Base-by-base conservation (phyloP, 352 stramenopile species). In the Phytophthora agathidicida region DNA sequence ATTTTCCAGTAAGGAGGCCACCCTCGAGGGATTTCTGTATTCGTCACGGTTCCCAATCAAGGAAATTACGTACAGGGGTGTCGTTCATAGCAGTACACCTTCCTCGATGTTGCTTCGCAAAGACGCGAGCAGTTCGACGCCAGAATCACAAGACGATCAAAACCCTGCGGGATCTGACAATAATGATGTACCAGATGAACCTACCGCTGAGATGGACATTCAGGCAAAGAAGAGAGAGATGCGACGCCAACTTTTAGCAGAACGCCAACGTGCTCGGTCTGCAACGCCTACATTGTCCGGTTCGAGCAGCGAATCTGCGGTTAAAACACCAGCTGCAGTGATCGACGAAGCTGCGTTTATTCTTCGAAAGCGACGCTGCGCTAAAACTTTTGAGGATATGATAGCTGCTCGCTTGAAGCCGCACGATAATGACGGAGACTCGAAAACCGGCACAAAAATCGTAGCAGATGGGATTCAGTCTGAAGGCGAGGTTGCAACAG, bases 341-440 rank as follows among this genome's bases (percentile, higher is more conserved):
- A 38, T 69, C 1, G 45, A 71, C 23, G 62, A 76, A 30, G 31
- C 51, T 11, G 47, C 70, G 17, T 75, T 75, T 37, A 50, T 85
- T 7, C 60, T 78, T 19, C 72, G 79, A 9, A 91, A 91, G 49
- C 77, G 83, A 1, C 73, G 80, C 6, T 93, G 83, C 26, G 83
- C 83, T 7, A 82, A 83, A 22, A 91, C 83, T 0, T 93, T 93
- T 50, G 81, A 89, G 49, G 71, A 88, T 16, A 91, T 93, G 80
- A 85, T 93, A 33, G 52, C 67, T 16, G 68, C 64, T 10, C 77
- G 79, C 6, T 31, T 87, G 24, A 58, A 55, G 16, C 47, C 56
- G 5, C 39, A 43, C 9, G 36, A 56, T 28, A 19, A 20, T 10
- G 9, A 38, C 3, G 20, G 11, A 26, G n/a, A 63, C 20, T 3